phyloP scores from a whole-genome alignment of 176 grass and related monocot species.

The Cymbopogon citratus region DNA sequence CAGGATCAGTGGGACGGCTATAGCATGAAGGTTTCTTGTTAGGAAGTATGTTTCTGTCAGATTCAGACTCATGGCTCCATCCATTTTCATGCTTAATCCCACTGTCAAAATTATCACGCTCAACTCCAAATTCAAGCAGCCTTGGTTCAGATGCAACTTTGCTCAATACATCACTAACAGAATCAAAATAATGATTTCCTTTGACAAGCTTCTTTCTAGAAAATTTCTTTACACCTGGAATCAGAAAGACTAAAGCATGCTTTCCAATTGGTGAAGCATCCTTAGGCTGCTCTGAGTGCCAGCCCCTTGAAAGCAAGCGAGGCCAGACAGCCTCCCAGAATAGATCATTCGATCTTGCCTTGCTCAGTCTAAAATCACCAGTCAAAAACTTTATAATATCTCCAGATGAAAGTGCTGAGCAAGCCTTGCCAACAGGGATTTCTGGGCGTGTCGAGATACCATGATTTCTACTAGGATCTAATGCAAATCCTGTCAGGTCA shows the following conservation, averaged over 20 bases:
- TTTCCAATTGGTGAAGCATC: constrained; percentile 46
- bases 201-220: constrained; percentile 75
- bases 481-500: constrained; percentile 79
- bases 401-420: constrained; percentile 66
- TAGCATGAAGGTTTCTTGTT: constrained; percentile 40
- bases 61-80: constrained; percentile 33
- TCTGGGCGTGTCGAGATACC: constrained; percentile 39
- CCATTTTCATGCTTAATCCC: constrained; percentile 52
- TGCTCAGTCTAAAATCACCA: constrained; percentile 90
- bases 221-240: constrained; percentile 83
- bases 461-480: constrained; percentile 71
- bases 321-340: constrained; percentile 99
- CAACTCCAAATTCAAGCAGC: constrained; percentile 59
- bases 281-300: constrained; percentile 81
- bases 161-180: constrained; percentile 86
- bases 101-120: constrained; percentile 32
- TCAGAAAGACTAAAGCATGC: constrained; percentile 70
- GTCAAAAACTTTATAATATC: constrained; percentile 88
- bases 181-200: constrained; percentile 98
- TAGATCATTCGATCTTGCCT: constrained; percentile 95
- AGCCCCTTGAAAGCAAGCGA: constrained; percentile 78
- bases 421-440: constrained; percentile 89
- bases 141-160: constrained; percentile 82
- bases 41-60: constrained; percentile 33
- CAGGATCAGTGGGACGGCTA: constrained; percentile 37